Base-by-base conservation (phyloP, 768 basidiomycete species). In the Ephemerocybe angulata region DNA sequence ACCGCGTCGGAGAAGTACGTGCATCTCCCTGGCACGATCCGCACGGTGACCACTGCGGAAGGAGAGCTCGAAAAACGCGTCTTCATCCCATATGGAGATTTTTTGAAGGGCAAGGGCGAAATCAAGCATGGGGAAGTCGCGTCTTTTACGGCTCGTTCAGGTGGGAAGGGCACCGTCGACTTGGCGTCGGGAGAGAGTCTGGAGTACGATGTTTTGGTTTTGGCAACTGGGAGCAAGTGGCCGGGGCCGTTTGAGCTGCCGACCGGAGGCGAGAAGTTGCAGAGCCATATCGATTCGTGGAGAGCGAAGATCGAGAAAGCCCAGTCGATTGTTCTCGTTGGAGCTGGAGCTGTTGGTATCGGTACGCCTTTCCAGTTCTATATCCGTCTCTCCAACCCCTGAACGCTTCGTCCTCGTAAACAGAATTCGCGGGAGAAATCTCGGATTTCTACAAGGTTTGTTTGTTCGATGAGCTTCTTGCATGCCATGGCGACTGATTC, bases 271-370 rank as follows among this genome's bases (percentile, higher is more conserved):
- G 55, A 58, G 11, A 68, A 63, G 24, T 52, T 67, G 15, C 31
- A 62, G 11, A 42, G 54, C 19, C 72, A 61, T 56, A 56, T 76
- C 30, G 54, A 60, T 10, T 49, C 54, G 3, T 65, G 63, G 51
- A 66, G 69, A 41, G 53, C 59, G 10, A 65, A 64, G 31, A 67
- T 78, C 31, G 62, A 64, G 28, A 56, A 59, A 13, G 74, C 74
- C 15, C 59, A 66, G n/a, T 63, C 75, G 54, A 72, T 82, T 58
- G 69, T 80, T 12, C 63, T 84, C 19, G 79, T 71, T 1, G 83
- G 82, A 19, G 81, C 79, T 35, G 83, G 83, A 24, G 73, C 79
- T 4, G 72, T 84, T 25, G 80, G 77, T 8, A 62, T 80, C 38
- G 77, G 76, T 76, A 48, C 10, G 70, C 65, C 22, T 57, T 52